phyloP scores from a whole-genome alignment of 768 basidiomycete genomes.

The Hypholoma sublateritium region DNA sequence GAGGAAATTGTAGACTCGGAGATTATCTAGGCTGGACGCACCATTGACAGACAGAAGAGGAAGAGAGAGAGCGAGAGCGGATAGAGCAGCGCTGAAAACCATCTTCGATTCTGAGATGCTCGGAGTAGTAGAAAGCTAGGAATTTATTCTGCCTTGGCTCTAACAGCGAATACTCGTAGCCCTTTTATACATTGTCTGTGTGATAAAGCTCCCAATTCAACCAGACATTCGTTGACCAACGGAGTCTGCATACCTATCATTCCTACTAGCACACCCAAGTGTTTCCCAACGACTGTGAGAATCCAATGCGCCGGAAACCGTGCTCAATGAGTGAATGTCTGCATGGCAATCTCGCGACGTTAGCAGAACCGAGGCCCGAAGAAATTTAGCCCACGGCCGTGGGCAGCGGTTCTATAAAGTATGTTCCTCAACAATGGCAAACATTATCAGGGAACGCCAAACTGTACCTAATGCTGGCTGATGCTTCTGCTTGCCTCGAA shows the following conservation, averaged over 20 bases:
- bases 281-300: background rate
- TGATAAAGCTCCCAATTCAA: background rate
- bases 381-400: too few species aligned
- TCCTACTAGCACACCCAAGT: background rate
- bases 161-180: background rate
- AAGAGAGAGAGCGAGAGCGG: conserved; percentile 9
- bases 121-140: background rate
- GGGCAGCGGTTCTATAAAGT: too few species aligned
- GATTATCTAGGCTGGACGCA: background rate
- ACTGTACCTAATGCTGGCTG: too few species aligned
- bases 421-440: too few species aligned
- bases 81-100: conserved; percentile 8
- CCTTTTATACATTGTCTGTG: conserved; percentile 1
- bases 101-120: background rate
- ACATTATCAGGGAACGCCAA: too few species aligned
- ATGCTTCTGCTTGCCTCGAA: too few species aligned
- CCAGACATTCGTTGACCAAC: background rate
- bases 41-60: conserved; percentile 9
- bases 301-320: background rate
- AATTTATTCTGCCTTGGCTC: conserved; percentile 4
- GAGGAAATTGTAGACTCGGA: background rate
- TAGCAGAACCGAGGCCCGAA: background rate
- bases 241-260: background rate
- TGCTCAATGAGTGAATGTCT: background rate
- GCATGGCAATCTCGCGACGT: background rate